Evolutionary conservation across 257 asterid species (phyloP).

Genomic region (Eustoma russellianum): DNA sequence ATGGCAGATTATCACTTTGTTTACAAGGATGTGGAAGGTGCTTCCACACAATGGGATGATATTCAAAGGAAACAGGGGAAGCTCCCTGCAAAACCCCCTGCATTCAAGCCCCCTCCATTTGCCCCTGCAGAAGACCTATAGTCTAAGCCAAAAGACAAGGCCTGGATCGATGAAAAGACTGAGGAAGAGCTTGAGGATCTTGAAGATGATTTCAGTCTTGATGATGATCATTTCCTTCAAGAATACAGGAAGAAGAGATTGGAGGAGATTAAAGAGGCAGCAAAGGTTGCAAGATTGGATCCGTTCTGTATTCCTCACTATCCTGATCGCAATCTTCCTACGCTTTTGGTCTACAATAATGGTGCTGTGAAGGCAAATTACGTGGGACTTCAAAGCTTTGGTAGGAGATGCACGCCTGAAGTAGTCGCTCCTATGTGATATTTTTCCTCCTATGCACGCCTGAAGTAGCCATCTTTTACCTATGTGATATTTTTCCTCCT

Average conservation of each 20-base stretch:
- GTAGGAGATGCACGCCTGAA: constrained; percentile 94
- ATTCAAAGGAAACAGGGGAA: constrained; percentile 83
- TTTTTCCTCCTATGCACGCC: too few relatives aligned
- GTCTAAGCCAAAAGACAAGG: constrained; percentile 56
- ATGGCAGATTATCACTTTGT: constrained; percentile 92
- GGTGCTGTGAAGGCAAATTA: constrained; percentile 82
- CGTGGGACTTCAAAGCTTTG: constrained; percentile 66
- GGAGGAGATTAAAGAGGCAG: constrained; percentile 77
- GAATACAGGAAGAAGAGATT: constrained; percentile 90
- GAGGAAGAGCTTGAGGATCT: constrained; percentile 91
- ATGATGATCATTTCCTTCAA: constrained; percentile 82
- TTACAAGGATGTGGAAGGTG: constrained; percentile 89
- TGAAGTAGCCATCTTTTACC: too few relatives aligned
- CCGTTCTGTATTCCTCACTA: constrained; percentile 89
- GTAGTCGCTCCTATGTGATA: too few relatives aligned
- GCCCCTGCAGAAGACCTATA: constrained; percentile 54
- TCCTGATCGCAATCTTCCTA: constrained; percentile 89
- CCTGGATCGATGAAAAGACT: constrained; percentile 67
- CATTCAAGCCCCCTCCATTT: constrained; percentile 72
- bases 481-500: too few relatives aligned
- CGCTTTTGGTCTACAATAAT: constrained; percentile 72
- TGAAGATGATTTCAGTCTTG: constrained; percentile 81
- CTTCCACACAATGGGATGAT: constrained; percentile 95
- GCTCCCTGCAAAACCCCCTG: constrained; percentile 57
- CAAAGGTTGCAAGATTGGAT: constrained; percentile 72